A percentile compares a stretch with the other conserved stretches of the same genome.
Conservation (phyloP, 176 grass and related monocot species). For the Oryza punctata region DNA sequence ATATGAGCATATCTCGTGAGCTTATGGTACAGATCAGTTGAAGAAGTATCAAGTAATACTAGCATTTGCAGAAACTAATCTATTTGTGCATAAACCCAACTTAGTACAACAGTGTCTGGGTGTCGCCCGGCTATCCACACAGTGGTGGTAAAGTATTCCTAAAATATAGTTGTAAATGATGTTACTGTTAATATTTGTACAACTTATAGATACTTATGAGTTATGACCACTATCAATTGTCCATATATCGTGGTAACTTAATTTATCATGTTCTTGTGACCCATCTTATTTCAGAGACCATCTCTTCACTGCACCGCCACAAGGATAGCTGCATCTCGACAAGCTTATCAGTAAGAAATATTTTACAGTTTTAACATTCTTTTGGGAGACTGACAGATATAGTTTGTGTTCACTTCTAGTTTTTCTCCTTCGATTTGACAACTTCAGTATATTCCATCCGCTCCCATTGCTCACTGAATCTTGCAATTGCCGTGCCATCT, state of each 20-base stretch:
- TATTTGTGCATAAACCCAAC: too few relatives aligned
- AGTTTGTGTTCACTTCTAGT: background rate
- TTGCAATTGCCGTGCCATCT: background rate
- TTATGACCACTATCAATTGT: background rate
- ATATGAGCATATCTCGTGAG: too few relatives aligned
- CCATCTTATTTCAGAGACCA: conserved; percentile 39
- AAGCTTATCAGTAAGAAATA: conserved; percentile 45
- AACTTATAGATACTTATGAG: background rate
- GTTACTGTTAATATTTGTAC: background rate
- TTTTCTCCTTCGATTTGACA: background rate
- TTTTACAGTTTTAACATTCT: background rate
- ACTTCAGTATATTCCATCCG: background rate
- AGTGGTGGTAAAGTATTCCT: too few relatives aligned
- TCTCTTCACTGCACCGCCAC: conserved; percentile 31
- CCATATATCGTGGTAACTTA: background rate
- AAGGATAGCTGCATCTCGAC: conserved; percentile 36
- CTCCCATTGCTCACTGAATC: background rate
- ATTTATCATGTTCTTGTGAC: background rate
- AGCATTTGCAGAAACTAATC: too few relatives aligned
- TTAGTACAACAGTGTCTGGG: too few relatives aligned
- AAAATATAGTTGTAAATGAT: background rate
- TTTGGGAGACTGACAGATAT: background rate
- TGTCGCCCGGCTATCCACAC: too few relatives aligned
- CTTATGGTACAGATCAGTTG: too few relatives aligned
- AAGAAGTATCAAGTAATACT: too few relatives aligned